A percentile compares a stretch with the other conserved stretches of the same genome.
Evolutionary conservation across 805 yeast species (phyloP).

Genomic region (Wickerhamiella spandovensis): DNA sequence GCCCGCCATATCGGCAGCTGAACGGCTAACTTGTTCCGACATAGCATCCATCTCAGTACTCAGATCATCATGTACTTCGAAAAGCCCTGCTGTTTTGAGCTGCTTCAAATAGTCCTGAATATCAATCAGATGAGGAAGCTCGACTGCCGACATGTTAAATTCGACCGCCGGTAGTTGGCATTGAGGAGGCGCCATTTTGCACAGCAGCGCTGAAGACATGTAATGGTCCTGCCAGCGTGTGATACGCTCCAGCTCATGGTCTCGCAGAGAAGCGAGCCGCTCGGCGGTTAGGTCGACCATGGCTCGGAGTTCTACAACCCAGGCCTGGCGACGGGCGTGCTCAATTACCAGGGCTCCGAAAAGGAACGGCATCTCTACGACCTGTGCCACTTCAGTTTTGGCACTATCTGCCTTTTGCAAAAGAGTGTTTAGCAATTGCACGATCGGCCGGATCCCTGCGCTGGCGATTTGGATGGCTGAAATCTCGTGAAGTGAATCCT

Average conservation of each 20-base stretch:
- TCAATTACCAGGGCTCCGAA: conserved; percentile 28
- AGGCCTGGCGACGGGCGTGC: conserved; percentile 20
- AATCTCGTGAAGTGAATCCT: conserved; percentile 10
- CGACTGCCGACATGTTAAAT: conserved; percentile 13
- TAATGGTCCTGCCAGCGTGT: conserved; percentile 52
- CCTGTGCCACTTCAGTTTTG: conserved; percentile 23
- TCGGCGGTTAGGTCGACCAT: conserved; percentile 38
- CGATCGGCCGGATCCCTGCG: conserved; percentile 18
- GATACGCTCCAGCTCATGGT: conserved; percentile 30
- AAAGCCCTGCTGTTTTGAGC: conserved; percentile 15
- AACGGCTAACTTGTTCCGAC: conserved; percentile 13
- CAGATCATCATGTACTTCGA: conserved; percentile 18
- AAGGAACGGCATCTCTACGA: conserved; percentile 26
- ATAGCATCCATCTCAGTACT: conserved; percentile 21
- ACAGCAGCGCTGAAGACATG: conserved; percentile 12
- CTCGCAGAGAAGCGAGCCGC: conserved; percentile 45
- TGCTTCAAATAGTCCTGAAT: conserved; percentile 15
- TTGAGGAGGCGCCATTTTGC: conserved; percentile 1
- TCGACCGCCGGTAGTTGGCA: conserved; percentile 1
- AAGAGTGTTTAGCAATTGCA: conserved; percentile 15
- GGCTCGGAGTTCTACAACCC: conserved; percentile 18
- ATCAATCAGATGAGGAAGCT: conserved; percentile 12
- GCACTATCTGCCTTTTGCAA: conserved; percentile 20
- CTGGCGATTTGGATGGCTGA: conserved; percentile 21
- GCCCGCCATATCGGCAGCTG: not conserved